Conservation (phyloP, 2,329 filamentous ascomycete genomes). For the Alternaria brassicae region DNA sequence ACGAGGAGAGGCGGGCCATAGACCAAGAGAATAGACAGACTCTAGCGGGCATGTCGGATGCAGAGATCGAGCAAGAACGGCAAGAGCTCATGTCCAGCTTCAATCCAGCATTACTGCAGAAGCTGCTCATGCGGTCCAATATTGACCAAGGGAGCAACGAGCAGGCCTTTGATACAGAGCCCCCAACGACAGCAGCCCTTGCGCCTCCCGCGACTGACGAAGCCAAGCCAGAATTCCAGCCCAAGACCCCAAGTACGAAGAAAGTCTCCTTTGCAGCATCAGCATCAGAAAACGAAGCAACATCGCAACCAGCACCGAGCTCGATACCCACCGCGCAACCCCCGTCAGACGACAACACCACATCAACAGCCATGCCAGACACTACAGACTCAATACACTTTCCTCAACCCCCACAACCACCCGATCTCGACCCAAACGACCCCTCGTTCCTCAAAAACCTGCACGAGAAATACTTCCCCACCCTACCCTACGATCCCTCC, state of each 20-base stretch:
- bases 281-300: slow-evolving; percentile 16
- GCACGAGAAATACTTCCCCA: slow-evolving; percentile 92
- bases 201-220: slow-evolving; percentile 18
- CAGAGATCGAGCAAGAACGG: slow-evolving; percentile 81
- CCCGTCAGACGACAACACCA: slow-evolving; percentile 1
- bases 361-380: slow-evolving; percentile 56
- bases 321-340: neutral
- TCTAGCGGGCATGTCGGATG: slow-evolving; percentile 77
- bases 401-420: slow-evolving; percentile 62
- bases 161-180: slow-evolving; percentile 39
- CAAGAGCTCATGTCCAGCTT: slow-evolving; percentile 81
- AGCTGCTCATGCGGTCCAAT: slow-evolving; percentile 76
- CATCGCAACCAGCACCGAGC: slow-evolving; percentile 1
- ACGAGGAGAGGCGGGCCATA: slow-evolving; percentile 74
- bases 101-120: slow-evolving; percentile 77
- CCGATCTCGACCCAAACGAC: slow-evolving; percentile 82
- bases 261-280: slow-evolving; percentile 46
- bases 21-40: slow-evolving; percentile 80
- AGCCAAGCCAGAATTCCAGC: slow-evolving; percentile 17
- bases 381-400: slow-evolving; percentile 68
- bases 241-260: slow-evolving; percentile 28
- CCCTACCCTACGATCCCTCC: slow-evolving; percentile 81
- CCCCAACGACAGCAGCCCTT: slow-evolving; percentile 3
- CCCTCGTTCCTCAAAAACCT: slow-evolving; percentile 84
- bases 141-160: slow-evolving; percentile 69